Evolutionary conservation across 2,329 filamentous ascomycete species (phyloP).

Genomic region (Cercospora sp.): DNA sequence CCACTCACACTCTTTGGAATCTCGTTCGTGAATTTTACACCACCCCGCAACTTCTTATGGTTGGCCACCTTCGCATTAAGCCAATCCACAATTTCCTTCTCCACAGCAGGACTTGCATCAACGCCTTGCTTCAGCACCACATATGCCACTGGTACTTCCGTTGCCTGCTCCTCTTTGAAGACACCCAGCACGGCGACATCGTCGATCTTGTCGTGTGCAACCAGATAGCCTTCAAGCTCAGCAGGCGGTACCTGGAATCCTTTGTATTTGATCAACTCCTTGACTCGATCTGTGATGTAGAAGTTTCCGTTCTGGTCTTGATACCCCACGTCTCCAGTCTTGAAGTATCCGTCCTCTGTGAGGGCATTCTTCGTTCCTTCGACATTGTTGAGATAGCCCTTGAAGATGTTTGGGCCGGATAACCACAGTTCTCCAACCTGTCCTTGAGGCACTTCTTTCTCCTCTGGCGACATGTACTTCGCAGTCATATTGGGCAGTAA

Average conservation of each 20-base stretch:
- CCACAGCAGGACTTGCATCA: slow-evolving; percentile 36
- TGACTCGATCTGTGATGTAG: slow-evolving; percentile 83
- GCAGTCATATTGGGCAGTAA: slow-evolving; percentile 77
- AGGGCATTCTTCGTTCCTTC: slow-evolving; percentile 70
- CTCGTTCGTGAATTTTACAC: slow-evolving; percentile 64
- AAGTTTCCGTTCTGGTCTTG: slow-evolving; percentile 76
- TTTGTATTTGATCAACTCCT: slow-evolving; percentile 62
- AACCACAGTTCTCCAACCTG: slow-evolving; percentile 77
- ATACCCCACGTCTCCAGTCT: slow-evolving; percentile 81
- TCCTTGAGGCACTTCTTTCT: slow-evolving; percentile 71
- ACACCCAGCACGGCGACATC: slow-evolving; percentile 51
- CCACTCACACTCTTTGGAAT: slow-evolving; percentile 74
- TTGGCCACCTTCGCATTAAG: slow-evolving; percentile 67
- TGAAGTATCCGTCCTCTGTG: slow-evolving; percentile 79
- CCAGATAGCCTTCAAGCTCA: slow-evolving; percentile 50
- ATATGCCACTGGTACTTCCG: slow-evolving; percentile 60
- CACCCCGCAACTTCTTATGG: slow-evolving; percentile 55
- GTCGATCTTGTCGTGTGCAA: slow-evolving; percentile 45
- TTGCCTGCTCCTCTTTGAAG: slow-evolving; percentile 50
- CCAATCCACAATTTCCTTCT: slow-evolving; percentile 57
- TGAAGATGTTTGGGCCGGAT: slow-evolving; percentile 77
- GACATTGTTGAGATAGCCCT: slow-evolving; percentile 78
- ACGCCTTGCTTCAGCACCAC: slow-evolving; percentile 49
- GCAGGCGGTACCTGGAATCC: slow-evolving; percentile 27
- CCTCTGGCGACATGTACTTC: slow-evolving; percentile 69